Evolutionary conservation across 139 green algal genomes (phyloP).

Genomic region (Mesotaenium endlicherianum): DNA sequence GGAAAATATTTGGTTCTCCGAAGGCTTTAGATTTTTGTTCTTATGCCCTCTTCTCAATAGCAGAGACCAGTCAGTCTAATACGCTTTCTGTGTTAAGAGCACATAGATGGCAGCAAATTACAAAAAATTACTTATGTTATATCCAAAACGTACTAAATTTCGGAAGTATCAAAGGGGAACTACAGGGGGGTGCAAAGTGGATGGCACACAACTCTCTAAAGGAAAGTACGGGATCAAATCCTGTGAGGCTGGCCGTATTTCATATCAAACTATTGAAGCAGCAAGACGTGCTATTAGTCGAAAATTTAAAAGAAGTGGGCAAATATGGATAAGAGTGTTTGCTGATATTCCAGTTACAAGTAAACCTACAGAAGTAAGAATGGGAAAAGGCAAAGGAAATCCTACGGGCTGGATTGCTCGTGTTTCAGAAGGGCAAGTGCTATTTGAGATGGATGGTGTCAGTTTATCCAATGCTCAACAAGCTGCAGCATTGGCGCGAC

Average conservation of each 20-base stretch:
- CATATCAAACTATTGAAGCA: slow-evolving; percentile 58
- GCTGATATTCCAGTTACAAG: slow-evolving; percentile 60
- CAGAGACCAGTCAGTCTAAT: too few species aligned
- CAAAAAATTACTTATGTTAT: slow-evolving; percentile 40
- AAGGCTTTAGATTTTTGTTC: too few species aligned
- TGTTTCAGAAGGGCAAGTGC: slow-evolving; percentile 60
- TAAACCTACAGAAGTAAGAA: slow-evolving; percentile 65
- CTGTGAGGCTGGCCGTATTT: slow-evolving; percentile 31
- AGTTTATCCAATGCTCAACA: slow-evolving; percentile 52
- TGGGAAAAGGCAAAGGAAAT: slow-evolving; percentile 68
- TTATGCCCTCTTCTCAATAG: too few species aligned
- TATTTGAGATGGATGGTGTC: slow-evolving; percentile 69
- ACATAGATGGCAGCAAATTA: too few species aligned
- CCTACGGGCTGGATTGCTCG: slow-evolving; percentile 58
- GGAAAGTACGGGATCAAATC: slow-evolving; percentile 49
- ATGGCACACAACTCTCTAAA: slow-evolving; percentile 51
- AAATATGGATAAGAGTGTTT: slow-evolving; percentile 66
- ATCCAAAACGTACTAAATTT: slow-evolving; percentile 62
- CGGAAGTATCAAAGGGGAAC: slow-evolving; percentile 62
- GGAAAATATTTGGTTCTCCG: too few species aligned
- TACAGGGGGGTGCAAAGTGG: slow-evolving; percentile 23
- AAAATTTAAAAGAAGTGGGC: slow-evolving; percentile 60
- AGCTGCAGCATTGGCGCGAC: slow-evolving; percentile 29
- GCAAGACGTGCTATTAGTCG: slow-evolving; percentile 57
- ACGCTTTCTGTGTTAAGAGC: too few species aligned